Percentiles rank a stretch among this genome's conserved stretches.
phyloP scores from a whole-genome alignment of 495 filamentous ascomycete genomes.

The Rhizodiscina lignyota region DNA sequence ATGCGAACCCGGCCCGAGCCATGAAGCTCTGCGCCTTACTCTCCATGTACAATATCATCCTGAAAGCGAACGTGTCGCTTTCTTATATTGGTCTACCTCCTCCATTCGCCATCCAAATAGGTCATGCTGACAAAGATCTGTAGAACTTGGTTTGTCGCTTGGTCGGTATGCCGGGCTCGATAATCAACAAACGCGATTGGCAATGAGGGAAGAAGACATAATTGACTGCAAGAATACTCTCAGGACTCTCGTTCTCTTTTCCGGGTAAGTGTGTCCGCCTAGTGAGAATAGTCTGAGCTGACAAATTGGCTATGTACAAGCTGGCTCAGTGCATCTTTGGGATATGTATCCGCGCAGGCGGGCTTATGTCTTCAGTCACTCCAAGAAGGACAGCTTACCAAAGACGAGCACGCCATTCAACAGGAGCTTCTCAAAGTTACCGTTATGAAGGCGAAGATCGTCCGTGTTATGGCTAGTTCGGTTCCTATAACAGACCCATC shows the following conservation, averaged over 20 bases:
- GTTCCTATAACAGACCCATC: neutral
- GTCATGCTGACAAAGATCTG: neutral
- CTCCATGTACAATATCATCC: conserved; percentile 3
- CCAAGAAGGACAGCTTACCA: neutral
- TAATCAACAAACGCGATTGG: neutral
- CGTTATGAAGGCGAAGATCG: conserved; percentile 3
- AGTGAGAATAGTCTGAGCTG: no score
- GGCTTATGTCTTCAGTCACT: neutral
- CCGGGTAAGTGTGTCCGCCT: conserved; percentile 2
- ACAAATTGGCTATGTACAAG: neutral
- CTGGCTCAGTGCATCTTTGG: neutral
- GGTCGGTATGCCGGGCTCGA: neutral
- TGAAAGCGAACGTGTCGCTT: conserved; percentile 1
- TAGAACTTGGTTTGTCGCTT: conserved; percentile 3
- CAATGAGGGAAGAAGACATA: neutral
- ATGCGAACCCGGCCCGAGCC: conserved; percentile 1
- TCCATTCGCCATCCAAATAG: neutral
- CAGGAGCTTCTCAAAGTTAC: conserved; percentile 4
- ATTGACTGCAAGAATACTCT: conserved; percentile 2
- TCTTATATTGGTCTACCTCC: conserved; percentile 1
- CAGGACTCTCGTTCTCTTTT: conserved; percentile 2
- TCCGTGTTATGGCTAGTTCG: neutral
- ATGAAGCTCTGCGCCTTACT: conserved; percentile 5
- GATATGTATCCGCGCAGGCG: conserved; percentile 1
- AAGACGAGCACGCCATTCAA: conserved; percentile 2